Percentiles rank a stretch among this genome's conserved stretches.
Evolutionary conservation across 225 moss, liverwort and hornwort genomes (phyloP).

Genomic region (Climacium dendroides): DNA sequence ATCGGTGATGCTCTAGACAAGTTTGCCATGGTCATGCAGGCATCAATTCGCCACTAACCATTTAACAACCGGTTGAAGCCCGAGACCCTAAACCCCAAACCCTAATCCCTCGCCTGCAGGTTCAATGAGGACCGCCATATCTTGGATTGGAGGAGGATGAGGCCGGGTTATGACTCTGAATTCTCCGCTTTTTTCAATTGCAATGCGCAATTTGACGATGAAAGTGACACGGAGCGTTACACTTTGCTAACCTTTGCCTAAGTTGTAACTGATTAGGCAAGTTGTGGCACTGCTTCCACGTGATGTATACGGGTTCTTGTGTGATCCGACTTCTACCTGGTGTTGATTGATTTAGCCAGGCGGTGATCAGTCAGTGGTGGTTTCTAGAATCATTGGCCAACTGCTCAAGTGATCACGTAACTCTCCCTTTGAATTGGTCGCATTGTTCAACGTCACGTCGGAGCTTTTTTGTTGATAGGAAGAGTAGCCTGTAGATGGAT

Average conservation of each 20-base stretch:
- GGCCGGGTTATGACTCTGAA: not conserved
- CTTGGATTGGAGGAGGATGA: not conserved
- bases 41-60: slow-evolving; percentile 34
- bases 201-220: not conserved
- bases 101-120: not conserved
- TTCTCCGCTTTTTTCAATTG: not conserved
- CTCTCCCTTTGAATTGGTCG: not conserved
- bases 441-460: not conserved
- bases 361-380: not conserved
- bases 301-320: not conserved
- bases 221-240: not conserved
- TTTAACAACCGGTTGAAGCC: not conserved
- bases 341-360: not conserved
- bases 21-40: slow-evolving; percentile 78
- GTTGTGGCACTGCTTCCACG: not conserved
- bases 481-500: slow-evolving; percentile 1
- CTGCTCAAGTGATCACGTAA: not conserved
- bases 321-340: not conserved
- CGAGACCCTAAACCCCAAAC: not conserved
- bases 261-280: not conserved
- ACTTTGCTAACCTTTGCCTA: not conserved
- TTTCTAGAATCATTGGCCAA: not conserved
- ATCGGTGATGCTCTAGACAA: slow-evolving; percentile 90
- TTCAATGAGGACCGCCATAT: not conserved
- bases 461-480: not conserved